Evolutionary conservation across 129 eudicot species (phyloP), one percentile per base, ranked within the genome.

Genomic region (Tanacetum coccineum): DNA sequence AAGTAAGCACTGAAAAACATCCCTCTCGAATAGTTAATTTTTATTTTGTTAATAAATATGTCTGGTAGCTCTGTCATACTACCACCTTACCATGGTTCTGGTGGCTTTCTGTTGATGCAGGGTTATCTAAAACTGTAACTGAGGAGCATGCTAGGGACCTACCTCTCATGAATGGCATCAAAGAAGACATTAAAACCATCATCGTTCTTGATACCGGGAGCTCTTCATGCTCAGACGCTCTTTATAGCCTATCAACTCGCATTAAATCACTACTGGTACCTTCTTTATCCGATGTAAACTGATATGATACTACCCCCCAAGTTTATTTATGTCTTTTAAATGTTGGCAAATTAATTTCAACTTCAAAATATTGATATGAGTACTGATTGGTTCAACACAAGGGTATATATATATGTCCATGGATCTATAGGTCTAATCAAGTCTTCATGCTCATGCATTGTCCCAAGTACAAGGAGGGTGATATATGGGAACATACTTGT

Each of bases 81-180:
- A 36, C 42, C 42, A 36, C 42, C 10, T 36, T 6, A 36, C 42
- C 42, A 36, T 36, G 42, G 42, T 36, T 7, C 10, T 36, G 10
- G 42, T 36, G 42, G 42, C 10, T 59, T 59, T 22, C 40, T 45
- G 2, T 60, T 68, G 48, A 80, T 77, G 61, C 84, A 92, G 98
- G 96, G 13, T 66, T 92, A 62, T 82, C 83, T 66, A 86, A 78
- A 79, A 79, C 77, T 59, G 95, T 85, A 46, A 88, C 78, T 12
- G 95, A 77, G 67, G 89, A 93, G 72, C 98, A 93, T 59, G 96
- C 81, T 6, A 86, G 89, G 74, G 91, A 86, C 59, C 74, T 93
- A 13, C 98, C 98, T n/a, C 79, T 93, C 48, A 88, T 93, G 95
- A 93, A 93, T 70, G 98, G 98, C 22, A 93, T 93, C 67, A 88